Evolutionary conservation across 2,329 filamentous ascomycete species (phyloP).

Genomic region (Bipolaris bicolor): DNA sequence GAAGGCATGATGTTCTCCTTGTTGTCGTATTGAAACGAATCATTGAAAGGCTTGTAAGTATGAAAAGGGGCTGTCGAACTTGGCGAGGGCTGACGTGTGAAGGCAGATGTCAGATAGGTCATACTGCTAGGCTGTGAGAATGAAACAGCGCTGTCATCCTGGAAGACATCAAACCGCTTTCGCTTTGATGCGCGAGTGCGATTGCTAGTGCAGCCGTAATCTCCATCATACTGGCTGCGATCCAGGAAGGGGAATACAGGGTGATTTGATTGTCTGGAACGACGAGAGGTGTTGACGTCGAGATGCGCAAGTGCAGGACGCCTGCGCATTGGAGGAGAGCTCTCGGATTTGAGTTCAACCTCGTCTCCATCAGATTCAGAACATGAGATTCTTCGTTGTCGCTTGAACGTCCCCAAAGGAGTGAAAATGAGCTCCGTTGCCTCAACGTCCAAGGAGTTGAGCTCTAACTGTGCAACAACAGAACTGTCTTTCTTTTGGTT

Average conservation of each 20-base stretch:
- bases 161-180: conserved; percentile 52
- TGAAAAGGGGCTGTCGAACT: conserved; percentile 32
- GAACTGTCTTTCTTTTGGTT: conserved; percentile 80
- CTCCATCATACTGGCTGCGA: conserved; percentile 41
- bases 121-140: conserved; percentile 42
- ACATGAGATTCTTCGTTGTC: conserved; percentile 54
- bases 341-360: conserved; percentile 46
- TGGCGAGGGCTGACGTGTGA: conserved; percentile 34
- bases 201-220: conserved; percentile 34
- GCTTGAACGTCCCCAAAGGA: conserved; percentile 50
- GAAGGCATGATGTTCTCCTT: conserved; percentile 41
- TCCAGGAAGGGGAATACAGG: conserved; percentile 26
- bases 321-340: conserved; percentile 34
- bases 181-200: conserved; percentile 39
- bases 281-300: conserved; percentile 41
- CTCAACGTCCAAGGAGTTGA: conserved; percentile 67
- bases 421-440: conserved; percentile 70
- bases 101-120: conserved; percentile 45
- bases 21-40: conserved; percentile 40
- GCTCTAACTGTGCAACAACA: conserved; percentile 70
- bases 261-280: conserved; percentile 37
- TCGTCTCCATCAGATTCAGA: conserved; percentile 51
- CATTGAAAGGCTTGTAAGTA: conserved; percentile 38
- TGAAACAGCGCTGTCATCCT: conserved; percentile 42
- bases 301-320: conserved; percentile 41